Conservation (phyloP, 306 rosid genomes). For the Prunus armeniaca region DNA sequence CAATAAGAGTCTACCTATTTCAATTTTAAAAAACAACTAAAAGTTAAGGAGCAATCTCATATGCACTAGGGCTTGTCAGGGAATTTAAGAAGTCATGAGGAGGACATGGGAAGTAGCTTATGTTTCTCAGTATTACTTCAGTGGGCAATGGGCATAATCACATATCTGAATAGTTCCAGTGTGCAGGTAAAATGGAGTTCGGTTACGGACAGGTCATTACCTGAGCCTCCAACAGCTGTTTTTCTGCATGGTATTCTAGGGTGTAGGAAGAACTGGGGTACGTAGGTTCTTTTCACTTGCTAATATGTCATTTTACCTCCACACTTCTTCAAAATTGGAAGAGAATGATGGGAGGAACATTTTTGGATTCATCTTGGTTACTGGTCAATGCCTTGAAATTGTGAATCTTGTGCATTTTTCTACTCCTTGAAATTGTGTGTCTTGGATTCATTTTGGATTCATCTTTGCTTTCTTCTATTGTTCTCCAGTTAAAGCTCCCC, state of each 20-base stretch:
- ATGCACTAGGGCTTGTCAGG: not conserved
- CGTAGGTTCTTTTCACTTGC: conserved; percentile 17
- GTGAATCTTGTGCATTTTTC: not conserved
- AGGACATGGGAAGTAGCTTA: not conserved
- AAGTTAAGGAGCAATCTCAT: not conserved
- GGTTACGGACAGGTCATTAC: conserved; percentile 52
- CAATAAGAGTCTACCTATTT: not conserved
- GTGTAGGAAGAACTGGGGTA: conserved; percentile 96
- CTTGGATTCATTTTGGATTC: not conserved
- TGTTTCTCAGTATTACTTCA: not conserved
- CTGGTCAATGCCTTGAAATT: not conserved
- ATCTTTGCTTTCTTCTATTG: not conserved
- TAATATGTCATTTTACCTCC: not conserved
- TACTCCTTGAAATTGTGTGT: not conserved
- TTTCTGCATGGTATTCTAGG: conserved; percentile 90
- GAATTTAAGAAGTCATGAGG: not conserved
- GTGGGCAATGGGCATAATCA: conserved; percentile 2
- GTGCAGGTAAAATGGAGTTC: conserved; percentile 89
- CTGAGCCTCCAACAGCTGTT: conserved; percentile 92
- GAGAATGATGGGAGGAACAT: not conserved
- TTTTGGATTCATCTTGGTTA: not conserved
- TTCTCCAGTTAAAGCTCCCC: not conserved
- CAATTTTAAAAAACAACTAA: not conserved
- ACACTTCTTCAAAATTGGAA: not conserved
- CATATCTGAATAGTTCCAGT: conserved; percentile 7